Evolutionary conservation across 2,329 filamentous ascomycete genomes (phyloP).

Genomic region (Aureobasidium sp.): DNA sequence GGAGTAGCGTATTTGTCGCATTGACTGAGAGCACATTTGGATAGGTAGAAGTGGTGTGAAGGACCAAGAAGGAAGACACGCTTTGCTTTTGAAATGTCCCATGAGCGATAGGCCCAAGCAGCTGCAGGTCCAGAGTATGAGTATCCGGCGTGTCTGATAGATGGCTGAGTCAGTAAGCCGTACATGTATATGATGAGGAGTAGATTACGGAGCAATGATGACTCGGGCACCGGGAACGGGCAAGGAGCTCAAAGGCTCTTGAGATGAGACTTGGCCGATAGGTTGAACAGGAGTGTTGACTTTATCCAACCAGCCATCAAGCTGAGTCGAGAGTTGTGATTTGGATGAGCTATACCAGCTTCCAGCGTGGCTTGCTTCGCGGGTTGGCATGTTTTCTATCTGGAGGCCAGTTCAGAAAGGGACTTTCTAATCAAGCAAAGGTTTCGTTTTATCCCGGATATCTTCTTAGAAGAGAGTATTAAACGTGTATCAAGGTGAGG

Average conservation of each 20-base stretch:
- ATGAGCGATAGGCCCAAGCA: conserved; percentile 86
- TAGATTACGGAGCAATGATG: conserved; percentile 77
- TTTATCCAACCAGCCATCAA: conserved; percentile 63
- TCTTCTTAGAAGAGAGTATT: too few relatives aligned
- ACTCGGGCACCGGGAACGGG: conserved; percentile 69
- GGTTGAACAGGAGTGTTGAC: conserved; percentile 61
- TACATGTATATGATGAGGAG: conserved; percentile 35
- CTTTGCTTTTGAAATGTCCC: conserved; percentile 76
- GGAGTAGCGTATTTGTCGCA: conserved; percentile 67
- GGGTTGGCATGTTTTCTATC: conserved; percentile 25
- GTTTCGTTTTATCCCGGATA: too few relatives aligned
- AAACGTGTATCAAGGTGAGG: background rate
- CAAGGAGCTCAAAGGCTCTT: conserved; percentile 34
- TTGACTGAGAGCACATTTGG: conserved; percentile 65
- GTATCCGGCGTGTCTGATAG: conserved; percentile 78
- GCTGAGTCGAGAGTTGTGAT: conserved; percentile 53
- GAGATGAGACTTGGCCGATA: conserved; percentile 39
- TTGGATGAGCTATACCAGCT: conserved; percentile 72
- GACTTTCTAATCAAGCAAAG: background rate
- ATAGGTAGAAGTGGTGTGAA: conserved; percentile 78
- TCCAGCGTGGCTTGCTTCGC: conserved; percentile 67
- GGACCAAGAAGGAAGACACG: conserved; percentile 88
- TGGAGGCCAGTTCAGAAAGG: background rate
- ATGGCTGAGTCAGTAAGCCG: conserved; percentile 13
- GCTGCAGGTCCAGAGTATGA: conserved; percentile 84